Percentiles rank a stretch among this genome's conserved stretches.
Evolutionary conservation across 805 yeast genomes (phyloP).

Genomic region (Lipomyces oligophaga): DNA sequence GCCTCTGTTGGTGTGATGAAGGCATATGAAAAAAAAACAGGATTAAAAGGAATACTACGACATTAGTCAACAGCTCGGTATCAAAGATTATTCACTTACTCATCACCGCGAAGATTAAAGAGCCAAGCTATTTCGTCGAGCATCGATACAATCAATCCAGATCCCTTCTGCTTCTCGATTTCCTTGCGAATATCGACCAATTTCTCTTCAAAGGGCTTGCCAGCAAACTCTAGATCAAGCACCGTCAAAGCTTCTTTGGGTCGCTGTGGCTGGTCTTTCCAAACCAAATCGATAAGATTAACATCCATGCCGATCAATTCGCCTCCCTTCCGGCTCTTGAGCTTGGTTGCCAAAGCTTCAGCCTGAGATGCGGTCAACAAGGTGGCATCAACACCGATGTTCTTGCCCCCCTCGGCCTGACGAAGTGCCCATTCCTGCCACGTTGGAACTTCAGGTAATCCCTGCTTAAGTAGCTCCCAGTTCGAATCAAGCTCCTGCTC

Average conservation of each 20-base stretch:
- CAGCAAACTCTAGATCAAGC: slow-evolving; percentile 56
- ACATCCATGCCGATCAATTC: slow-evolving; percentile 49
- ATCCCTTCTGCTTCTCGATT: slow-evolving; percentile 36
- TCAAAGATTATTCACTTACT: slow-evolving; percentile 40
- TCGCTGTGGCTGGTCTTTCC: slow-evolving; percentile 69
- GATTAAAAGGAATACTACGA: slow-evolving; percentile 61
- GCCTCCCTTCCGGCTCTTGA: slow-evolving; percentile 32
- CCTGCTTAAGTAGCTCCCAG: slow-evolving; percentile 81
- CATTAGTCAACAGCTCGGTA: neutral
- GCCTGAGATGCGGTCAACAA: slow-evolving; percentile 47
- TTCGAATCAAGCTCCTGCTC: slow-evolving; percentile 69
- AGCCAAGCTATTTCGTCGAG: slow-evolving; percentile 92
- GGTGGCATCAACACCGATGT: slow-evolving; percentile 80
- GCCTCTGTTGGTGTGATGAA: slow-evolving; percentile 45
- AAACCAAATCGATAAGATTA: slow-evolving; percentile 71
- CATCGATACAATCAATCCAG: slow-evolving; percentile 59
- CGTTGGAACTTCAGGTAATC: slow-evolving; percentile 60
- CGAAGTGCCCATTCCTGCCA: slow-evolving; percentile 80
- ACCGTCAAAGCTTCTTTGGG: slow-evolving; percentile 48
- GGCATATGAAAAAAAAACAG: slow-evolving; percentile 75
- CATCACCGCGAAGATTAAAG: slow-evolving; percentile 77
- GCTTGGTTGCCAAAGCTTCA: slow-evolving; percentile 31
- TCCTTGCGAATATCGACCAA: slow-evolving; percentile 42
- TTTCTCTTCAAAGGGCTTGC: slow-evolving; percentile 60
- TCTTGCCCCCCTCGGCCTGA: slow-evolving; percentile 48